Base-by-base conservation (phyloP, 768 basidiomycete genomes). In the Lentinula lateritia region DNA sequence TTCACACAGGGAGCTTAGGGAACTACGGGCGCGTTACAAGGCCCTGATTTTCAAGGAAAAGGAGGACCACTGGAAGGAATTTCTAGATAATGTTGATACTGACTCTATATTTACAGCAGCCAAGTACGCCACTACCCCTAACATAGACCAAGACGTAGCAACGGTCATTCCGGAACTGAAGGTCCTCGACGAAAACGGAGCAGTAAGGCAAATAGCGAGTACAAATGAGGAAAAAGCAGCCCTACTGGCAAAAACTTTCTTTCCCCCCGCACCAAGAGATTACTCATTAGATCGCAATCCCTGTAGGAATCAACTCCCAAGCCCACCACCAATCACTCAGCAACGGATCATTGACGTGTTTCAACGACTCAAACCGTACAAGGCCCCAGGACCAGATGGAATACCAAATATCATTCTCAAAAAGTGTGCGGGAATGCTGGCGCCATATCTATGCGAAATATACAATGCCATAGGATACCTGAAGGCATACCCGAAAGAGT, bases 31-130 rank as follows among this genome's bases (percentile, higher is more conserved):
- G 0, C 18, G 20, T 5, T 57, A 57, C 55, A 23, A 18, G 13
- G n/a, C 1, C 12, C 13, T 6, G 6, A 57, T 57, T 5, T 15
- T n/a, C 16, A 16, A n/a, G 6, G 62, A 65, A 3, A 73, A 74
- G 45, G n/a, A 55, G 8, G 64, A 66, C 0, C 66, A 69, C 62
- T 73, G 67, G 68, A 43, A 61, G 5, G 63, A 66, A 0, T 74
- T 62, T 55, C 61, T 73, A 0, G 67, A 71, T 23, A 39, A 60
- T 0, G 55, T 67, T 0, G 58, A 63, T 3, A 50, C 62, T 0
- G 50, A 63, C 0, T 56, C 64, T 3, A 35, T 73, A 0, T 73
- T 70, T 68, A 59, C 58, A 12, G 58, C 58, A 12, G 43, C 9
- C 5, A 43, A 48, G 23, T 59, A 59, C 36, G 62, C 69, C 0